Evolutionary conservation across 306 rosid species (phyloP).

Genomic region (Hippophae gyantsensis): DNA sequence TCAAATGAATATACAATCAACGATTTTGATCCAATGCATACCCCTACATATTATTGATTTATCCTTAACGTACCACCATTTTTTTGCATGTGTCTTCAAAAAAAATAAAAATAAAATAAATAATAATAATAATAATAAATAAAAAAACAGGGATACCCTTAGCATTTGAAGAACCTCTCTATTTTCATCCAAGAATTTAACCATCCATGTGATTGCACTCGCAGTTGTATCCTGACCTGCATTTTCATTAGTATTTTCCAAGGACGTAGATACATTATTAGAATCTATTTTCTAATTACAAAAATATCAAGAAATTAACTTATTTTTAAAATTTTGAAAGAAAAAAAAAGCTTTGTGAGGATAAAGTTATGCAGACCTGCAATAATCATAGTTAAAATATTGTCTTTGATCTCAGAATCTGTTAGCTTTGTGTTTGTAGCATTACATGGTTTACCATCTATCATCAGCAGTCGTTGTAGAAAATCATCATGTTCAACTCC

Average conservation of each 20-base stretch:
- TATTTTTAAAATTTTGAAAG: too few species aligned
- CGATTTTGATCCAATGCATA: too few species aligned
- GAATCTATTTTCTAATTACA: too few species aligned
- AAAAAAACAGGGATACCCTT: conserved; percentile 24
- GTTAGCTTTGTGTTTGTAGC: conserved; percentile 25
- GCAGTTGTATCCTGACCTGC: conserved; percentile 81
- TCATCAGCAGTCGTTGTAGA: conserved; percentile 39
- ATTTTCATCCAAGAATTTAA: conserved; percentile 72
- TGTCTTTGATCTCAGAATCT: conserved; percentile 68
- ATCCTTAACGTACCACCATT: too few species aligned
- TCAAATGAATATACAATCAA: too few species aligned
- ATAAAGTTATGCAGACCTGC: conserved; percentile 33
- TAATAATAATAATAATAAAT: neutral
- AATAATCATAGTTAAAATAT: conserved; percentile 72
- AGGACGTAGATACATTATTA: neutral
- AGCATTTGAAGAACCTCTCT: conserved; percentile 41
- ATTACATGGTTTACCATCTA: conserved; percentile 15
- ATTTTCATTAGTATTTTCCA: neutral
- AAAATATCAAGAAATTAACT: too few species aligned
- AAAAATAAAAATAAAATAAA: too few species aligned
- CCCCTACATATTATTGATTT: too few species aligned
- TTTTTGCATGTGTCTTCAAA: too few species aligned
- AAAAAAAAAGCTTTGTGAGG: neutral
- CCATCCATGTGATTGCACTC: conserved; percentile 84
- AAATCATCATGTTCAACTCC: conserved; percentile 33